Percentiles rank a stretch among this genome's conserved stretches.
These are phyloP conservation scores for Fusarium tricinctum DNA, from an alignment of 2,329 filamentous ascomycete genomes.

Conservation along the genomic window DNA sequence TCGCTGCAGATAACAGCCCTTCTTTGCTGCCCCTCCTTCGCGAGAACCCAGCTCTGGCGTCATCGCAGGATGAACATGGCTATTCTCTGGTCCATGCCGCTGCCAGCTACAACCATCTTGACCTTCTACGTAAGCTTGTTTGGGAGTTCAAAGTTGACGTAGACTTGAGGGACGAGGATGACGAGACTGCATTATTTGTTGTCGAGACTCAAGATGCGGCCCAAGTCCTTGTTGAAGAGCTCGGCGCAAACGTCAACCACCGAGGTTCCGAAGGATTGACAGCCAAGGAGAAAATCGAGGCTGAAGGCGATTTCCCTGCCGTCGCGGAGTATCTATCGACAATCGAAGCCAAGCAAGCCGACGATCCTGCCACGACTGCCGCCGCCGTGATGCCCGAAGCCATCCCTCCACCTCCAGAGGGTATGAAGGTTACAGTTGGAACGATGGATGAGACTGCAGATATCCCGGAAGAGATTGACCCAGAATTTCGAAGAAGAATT, in stretches of 20 bases:
- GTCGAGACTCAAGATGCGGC: slow-evolving; percentile 85
- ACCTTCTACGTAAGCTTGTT: slow-evolving; percentile 82
- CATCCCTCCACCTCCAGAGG: slow-evolving; percentile 78
- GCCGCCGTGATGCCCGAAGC: slow-evolving; percentile 52
- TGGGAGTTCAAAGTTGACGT: slow-evolving; percentile 82
- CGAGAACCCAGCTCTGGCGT: slow-evolving; percentile 80
- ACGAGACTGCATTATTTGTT: slow-evolving; percentile 95
- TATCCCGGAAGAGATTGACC: slow-evolving; percentile 76
- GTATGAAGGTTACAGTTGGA: slow-evolving; percentile 82
- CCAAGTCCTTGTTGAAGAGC: slow-evolving; percentile 83
- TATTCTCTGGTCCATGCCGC: slow-evolving; percentile 96
- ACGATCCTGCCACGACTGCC: slow-evolving; percentile 50
- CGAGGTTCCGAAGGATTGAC: slow-evolving; percentile 82
- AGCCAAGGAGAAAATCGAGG: slow-evolving; percentile 80
- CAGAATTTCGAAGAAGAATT: slow-evolving; percentile 86
- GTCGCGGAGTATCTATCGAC: slow-evolving; percentile 40
- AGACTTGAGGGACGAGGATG: slow-evolving; percentile 89
- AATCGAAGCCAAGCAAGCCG: slow-evolving; percentile 45
- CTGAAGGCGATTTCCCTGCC: slow-evolving; percentile 45
- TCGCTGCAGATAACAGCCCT: slow-evolving; percentile 85
- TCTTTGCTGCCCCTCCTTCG: slow-evolving; percentile 81
- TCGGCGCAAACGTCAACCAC: slow-evolving; percentile 76
- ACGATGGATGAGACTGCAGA: slow-evolving; percentile 76
- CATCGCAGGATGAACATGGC: slow-evolving; percentile 87
- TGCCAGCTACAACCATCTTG: slow-evolving; percentile 89